phyloP scores from a whole-genome alignment of 192 early-diverging fungal genomes.

The Haplosporangium gracile region DNA sequence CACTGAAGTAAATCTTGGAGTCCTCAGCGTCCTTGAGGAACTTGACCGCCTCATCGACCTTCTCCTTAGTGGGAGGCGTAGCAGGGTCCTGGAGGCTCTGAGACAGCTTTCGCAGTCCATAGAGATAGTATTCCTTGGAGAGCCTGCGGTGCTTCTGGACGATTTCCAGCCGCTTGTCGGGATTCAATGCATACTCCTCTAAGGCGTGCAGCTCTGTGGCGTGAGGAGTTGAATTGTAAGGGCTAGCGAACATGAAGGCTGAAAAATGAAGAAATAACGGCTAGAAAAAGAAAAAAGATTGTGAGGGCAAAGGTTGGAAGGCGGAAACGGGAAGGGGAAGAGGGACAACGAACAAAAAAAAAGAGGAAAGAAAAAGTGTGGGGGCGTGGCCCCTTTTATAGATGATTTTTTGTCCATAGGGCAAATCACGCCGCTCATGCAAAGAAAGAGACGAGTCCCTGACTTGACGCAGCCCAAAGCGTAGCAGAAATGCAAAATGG shows the following conservation, averaged over 20 bases:
- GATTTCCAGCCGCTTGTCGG: constrained; percentile 17
- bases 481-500: background rate
- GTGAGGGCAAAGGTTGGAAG: background rate
- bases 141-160: constrained; percentile 3
- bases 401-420: background rate
- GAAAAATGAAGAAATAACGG: background rate
- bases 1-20: background rate
- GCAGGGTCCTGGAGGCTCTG: constrained; percentile 33
- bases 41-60: background rate
- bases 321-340: background rate
- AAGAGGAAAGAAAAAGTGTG: background rate
- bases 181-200: constrained; percentile 43
- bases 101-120: constrained; percentile 10
- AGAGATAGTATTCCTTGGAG: constrained; percentile 12
- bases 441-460: background rate
- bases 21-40: background rate
- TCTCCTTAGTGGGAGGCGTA: background rate
- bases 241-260: background rate
- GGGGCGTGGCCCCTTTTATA: background rate
- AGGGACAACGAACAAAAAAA: background rate
- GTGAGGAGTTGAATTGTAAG: background rate
- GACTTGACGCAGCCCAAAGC: background rate
- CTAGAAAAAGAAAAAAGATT: background rate
- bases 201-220: background rate
- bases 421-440: background rate